Conservation (phyloP, 2,329 filamentous ascomycete species). For the Blastomyces silverae region DNA sequence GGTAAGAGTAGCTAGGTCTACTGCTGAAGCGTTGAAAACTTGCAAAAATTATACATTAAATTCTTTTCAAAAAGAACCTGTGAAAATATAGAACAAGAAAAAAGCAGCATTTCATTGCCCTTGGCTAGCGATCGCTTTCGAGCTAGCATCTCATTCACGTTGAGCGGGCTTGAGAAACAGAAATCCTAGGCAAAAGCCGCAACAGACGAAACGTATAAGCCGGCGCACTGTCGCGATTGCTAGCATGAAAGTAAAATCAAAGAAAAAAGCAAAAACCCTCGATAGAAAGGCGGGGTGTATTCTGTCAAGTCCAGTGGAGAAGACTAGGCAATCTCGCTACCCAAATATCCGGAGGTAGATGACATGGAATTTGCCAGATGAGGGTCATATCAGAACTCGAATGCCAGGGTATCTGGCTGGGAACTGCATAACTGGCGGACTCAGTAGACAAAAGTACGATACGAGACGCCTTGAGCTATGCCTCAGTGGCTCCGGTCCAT, state of each 20-base stretch:
- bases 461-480: too few relatives aligned
- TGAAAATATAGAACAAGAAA: background rate
- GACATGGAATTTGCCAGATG: too few relatives aligned
- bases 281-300: background rate
- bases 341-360: background rate
- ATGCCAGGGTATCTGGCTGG: too few relatives aligned
- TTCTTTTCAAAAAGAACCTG: background rate
- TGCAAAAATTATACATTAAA: background rate
- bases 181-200: background rate
- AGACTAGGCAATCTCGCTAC: background rate
- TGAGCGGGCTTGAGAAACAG: background rate
- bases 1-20: too few relatives aligned
- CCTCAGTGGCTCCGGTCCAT: background rate
- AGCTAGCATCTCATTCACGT: background rate
- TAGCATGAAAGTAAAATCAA: background rate
- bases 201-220: background rate
- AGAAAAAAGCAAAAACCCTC: background rate
- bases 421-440: too few relatives aligned
- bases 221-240: background rate
- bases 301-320: background rate
- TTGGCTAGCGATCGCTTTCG: background rate
- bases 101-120: background rate
- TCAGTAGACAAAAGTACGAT: too few relatives aligned
- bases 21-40: too few relatives aligned
- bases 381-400: too few relatives aligned